Percentiles rank a stretch among this genome's conserved stretches.
Evolutionary conservation across 805 yeast species (phyloP).

Genomic region (Candida easanensis): DNA sequence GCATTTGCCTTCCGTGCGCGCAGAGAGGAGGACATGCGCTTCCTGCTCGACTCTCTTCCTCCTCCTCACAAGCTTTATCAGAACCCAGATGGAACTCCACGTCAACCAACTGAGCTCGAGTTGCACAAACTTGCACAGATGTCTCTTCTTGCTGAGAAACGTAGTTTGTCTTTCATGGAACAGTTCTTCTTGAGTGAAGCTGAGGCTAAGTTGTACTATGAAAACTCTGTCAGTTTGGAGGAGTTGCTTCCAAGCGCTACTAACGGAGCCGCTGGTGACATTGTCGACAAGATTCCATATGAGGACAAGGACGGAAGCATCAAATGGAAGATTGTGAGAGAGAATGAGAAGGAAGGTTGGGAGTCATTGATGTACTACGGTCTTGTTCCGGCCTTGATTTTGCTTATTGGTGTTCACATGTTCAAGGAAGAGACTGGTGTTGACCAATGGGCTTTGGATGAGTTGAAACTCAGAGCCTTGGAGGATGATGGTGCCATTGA

Average conservation of each 20-base stretch:
- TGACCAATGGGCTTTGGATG: slow-evolving; percentile 80
- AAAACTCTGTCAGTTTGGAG: slow-evolving; percentile 59
- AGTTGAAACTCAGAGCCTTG: slow-evolving; percentile 71
- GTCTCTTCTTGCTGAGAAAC: slow-evolving; percentile 53
- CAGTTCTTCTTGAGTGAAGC: slow-evolving; percentile 46
- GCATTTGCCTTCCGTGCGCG: slow-evolving; percentile 35
- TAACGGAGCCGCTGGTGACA: slow-evolving; percentile 51
- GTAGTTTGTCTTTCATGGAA: slow-evolving; percentile 52
- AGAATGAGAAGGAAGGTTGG: slow-evolving; percentile 82
- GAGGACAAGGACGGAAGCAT: slow-evolving; percentile 78
- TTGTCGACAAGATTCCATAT: slow-evolving; percentile 81
- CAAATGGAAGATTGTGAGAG: slow-evolving; percentile 75
- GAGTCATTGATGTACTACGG: slow-evolving; percentile 69
- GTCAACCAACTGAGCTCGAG: slow-evolving; percentile 68
- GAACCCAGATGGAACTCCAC: slow-evolving; percentile 72
- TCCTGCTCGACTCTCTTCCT: slow-evolving; percentile 59
- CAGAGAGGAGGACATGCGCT: slow-evolving; percentile 60
- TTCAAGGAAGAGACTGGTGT: slow-evolving; percentile 51
- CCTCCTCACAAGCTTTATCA: slow-evolving; percentile 64
- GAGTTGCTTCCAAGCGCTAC: slow-evolving; percentile 47
- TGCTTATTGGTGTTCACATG: slow-evolving; percentile 48
- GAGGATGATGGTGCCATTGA: slow-evolving; percentile 57
- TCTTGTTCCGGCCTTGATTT: slow-evolving; percentile 66
- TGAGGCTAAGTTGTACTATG: slow-evolving; percentile 52
- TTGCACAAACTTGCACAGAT: slow-evolving; percentile 70